These are phyloP conservation scores for Euphorbia peplus DNA, from an alignment of 345 rosid species.

Conservation along the genomic window DNA sequence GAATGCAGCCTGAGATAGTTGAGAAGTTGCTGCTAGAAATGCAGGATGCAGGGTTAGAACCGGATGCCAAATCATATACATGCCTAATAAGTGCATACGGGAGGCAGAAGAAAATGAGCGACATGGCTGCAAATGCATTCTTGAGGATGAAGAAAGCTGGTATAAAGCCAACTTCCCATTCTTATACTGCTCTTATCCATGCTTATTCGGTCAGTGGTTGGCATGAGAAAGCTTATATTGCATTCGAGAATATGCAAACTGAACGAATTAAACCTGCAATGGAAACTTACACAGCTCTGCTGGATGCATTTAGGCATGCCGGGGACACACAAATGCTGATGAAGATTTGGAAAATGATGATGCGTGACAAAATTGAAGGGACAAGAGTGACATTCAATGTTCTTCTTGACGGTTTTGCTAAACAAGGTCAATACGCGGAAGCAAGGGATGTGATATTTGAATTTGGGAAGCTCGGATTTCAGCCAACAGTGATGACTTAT, in stretches of 20 bases:
- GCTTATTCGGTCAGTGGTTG: constrained; percentile 80
- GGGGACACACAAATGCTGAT: constrained; percentile 60
- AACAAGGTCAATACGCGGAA: constrained; percentile 78
- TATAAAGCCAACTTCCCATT: constrained; percentile 67
- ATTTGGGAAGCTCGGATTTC: constrained; percentile 70
- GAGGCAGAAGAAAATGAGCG: constrained; percentile 69
- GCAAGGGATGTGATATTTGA: constrained; percentile 78
- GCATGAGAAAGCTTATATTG: constrained; percentile 68
- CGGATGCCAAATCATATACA: constrained; percentile 62
- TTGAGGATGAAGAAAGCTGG: constrained; percentile 71
- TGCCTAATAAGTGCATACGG: constrained; percentile 81
- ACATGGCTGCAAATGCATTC: constrained; percentile 79
- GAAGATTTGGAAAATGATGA: constrained; percentile 82
- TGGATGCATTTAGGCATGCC: constrained; percentile 73
- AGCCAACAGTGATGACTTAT: constrained; percentile 78
- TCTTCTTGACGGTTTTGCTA: constrained; percentile 85
- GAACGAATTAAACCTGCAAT: constrained; percentile 72
- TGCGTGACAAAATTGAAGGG: constrained; percentile 51
- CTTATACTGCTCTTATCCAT: constrained; percentile 82
- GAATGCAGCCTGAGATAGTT: constrained; percentile 84
- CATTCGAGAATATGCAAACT: constrained; percentile 61
- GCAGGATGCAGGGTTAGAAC: constrained; percentile 61
- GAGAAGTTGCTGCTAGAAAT: constrained; percentile 64
- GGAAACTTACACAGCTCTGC: constrained; percentile 79
- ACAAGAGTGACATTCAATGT: constrained; percentile 74